Evolutionary conservation across 345 rosid genomes (phyloP), one percentile per base, ranked within the genome.

Genomic region (Turritis glabra): DNA sequence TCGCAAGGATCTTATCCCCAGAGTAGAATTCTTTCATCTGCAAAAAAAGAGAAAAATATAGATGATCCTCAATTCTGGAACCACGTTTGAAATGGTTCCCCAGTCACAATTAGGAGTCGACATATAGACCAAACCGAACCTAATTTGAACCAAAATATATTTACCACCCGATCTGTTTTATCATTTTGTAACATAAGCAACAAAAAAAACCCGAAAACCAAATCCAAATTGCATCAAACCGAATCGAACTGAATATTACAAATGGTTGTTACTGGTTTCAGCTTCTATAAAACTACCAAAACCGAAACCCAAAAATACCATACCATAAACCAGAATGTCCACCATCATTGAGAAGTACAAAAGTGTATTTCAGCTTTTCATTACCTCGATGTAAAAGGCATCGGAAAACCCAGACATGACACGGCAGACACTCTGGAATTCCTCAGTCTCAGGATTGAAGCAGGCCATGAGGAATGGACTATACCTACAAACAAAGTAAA

Each of bases 401-500:
- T 93, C 92, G 6, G 96, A 85, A 75, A 93, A 85, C 7, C 97
- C 98, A 58, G 97, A 90, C 96, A 93, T 89, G 74, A 93, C 98
- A 43, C 93, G 94, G 23, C 98, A 93, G 11, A 88, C 89, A 56
- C 97, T 86, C 70, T 90, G 92, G 64, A 77, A 93, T 67, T 89
- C 97, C 81, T 90, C 96, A 17, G 82, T 81, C 76, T 93, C 97
- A 18, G 92, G 88, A 69, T 85, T 82, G 79, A 84, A 90, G 64
- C 98, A 93, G 58, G 98, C 95, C 96, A 93, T 82, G 67, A 93
- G 98, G 81, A 89, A 90, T 52, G 97, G 98, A 82, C 96, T 93
- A 75, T 78, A 86, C 98, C 98, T 90, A 88, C 72, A 76, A 55
- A 58, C 5, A 47, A 0, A 25, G n/a, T n/a, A 32, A 0, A 27